Conservation (phyloP, 805 yeast species). For the Monosporozyma unispora region DNA sequence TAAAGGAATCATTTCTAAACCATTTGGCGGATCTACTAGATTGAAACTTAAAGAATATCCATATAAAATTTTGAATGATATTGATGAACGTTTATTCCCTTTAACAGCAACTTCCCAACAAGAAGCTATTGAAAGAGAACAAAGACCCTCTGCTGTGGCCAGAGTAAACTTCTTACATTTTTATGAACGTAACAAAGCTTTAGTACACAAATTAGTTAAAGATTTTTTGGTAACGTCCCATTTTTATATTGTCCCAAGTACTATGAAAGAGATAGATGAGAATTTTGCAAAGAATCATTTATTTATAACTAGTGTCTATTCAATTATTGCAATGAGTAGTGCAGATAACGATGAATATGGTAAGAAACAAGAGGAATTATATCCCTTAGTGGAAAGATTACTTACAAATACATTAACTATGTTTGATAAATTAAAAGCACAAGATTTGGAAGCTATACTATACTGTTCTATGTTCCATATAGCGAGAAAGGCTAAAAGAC, state of each 20-base stretch:
- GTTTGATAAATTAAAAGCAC: slow-evolving; percentile 46
- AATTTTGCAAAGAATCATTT: slow-evolving; percentile 43
- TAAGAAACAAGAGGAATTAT: slow-evolving; percentile 39
- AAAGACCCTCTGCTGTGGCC: slow-evolving; percentile 31
- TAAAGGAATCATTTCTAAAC: background rate
- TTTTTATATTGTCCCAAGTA: slow-evolving; percentile 56
- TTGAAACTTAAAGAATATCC: slow-evolving; percentile 32
- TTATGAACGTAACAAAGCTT: slow-evolving; percentile 34
- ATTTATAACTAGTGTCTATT: slow-evolving; percentile 46
- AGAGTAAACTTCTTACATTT: slow-evolving; percentile 40
- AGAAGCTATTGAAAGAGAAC: slow-evolving; percentile 25
- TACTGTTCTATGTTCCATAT: slow-evolving; percentile 47
- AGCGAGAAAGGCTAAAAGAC: slow-evolving; percentile 40
- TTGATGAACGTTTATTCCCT: slow-evolving; percentile 35
- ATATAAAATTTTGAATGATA: slow-evolving; percentile 29
- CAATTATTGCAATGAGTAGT: slow-evolving; percentile 45
- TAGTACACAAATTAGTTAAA: slow-evolving; percentile 39
- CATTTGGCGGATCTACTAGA: slow-evolving; percentile 1
- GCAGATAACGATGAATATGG: slow-evolving; percentile 44
- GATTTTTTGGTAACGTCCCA: slow-evolving; percentile 46
- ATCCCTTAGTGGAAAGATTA: slow-evolving; percentile 41
- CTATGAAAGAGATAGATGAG: slow-evolving; percentile 39
- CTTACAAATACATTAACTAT: slow-evolving; percentile 40
- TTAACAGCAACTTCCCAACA: slow-evolving; percentile 20
- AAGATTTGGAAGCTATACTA: slow-evolving; percentile 51